Percentiles rank a stretch among this genome's conserved stretches.
phyloP scores from a whole-genome alignment of 306 rosid species.

The Fagus sylvatica region DNA sequence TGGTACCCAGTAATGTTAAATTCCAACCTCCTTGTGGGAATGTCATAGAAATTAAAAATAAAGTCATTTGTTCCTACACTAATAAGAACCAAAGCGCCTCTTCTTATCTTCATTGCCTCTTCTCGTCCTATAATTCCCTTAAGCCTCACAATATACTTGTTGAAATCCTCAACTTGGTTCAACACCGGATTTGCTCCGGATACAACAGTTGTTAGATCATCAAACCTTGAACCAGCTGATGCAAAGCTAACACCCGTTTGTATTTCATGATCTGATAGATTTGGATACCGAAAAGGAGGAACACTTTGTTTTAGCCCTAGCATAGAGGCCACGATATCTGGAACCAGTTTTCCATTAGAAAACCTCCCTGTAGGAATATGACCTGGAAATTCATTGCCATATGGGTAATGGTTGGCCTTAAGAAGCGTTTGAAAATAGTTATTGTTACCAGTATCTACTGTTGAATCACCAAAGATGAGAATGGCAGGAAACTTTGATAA shows the following conservation, averaged over 20 bases:
- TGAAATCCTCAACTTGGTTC: conserved; percentile 50
- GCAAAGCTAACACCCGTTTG: conserved; percentile 68
- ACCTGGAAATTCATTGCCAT: conserved; percentile 57
- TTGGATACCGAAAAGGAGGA: conserved; percentile 56
- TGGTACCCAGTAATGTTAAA: conserved; percentile 50
- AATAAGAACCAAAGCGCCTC: conserved; percentile 43
- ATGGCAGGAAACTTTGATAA: conserved; percentile 46
- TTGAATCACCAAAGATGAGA: conserved; percentile 67
- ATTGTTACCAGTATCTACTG: conserved; percentile 63
- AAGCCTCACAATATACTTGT: conserved; percentile 42
- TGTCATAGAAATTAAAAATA: conserved; percentile 43
- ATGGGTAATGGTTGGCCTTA: conserved; percentile 56
- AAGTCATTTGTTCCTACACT: conserved; percentile 74
- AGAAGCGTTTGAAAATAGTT: conserved; percentile 43
- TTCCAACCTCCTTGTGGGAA: conserved; percentile 44
- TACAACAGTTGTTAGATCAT: conserved; percentile 41
- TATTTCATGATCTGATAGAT: conserved; percentile 40
- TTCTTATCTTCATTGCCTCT: conserved; percentile 32
- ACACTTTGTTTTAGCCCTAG: conserved; percentile 49
- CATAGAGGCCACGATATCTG: conserved; percentile 55
- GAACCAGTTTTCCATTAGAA: conserved; percentile 57
- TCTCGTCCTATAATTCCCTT: conserved; percentile 43
- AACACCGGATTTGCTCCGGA: conserved; percentile 37
- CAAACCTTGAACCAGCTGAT: conserved; percentile 51
- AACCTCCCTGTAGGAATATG: conserved; percentile 63